Percentiles rank a stretch among this genome's conserved stretches.
Evolutionary conservation across 805 yeast genomes (phyloP).

Genomic region (Teunomyces pallodes): DNA sequence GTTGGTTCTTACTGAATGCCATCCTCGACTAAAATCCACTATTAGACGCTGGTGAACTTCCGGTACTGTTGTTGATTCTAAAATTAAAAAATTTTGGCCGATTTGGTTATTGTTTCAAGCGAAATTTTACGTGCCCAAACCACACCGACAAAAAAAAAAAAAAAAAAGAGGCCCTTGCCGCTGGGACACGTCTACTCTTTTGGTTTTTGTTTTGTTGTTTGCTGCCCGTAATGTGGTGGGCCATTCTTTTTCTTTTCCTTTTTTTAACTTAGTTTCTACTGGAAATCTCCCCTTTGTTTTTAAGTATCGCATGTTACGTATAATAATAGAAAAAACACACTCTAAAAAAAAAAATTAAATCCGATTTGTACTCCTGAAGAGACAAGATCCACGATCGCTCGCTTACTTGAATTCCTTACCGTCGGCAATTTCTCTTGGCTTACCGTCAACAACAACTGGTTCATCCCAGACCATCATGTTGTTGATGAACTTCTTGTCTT

Average conservation of each 20-base stretch:
- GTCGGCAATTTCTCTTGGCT: constrained; percentile 83
- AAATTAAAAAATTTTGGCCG: not conserved
- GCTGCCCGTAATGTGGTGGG: too few relatives aligned
- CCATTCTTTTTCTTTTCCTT: too few relatives aligned
- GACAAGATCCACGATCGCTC: not conserved
- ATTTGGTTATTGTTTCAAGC: not conserved
- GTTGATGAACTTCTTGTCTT: constrained; percentile 74
- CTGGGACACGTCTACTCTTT: not conserved
- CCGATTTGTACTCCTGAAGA: not conserved
- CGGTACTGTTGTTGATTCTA: not conserved
- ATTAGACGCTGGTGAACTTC: not conserved
- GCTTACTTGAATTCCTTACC: constrained; percentile 94
- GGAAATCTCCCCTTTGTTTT: too few relatives aligned
- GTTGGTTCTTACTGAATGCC: constrained; percentile 24
- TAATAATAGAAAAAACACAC: not conserved
- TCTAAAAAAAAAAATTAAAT: not conserved
- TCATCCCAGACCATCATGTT: constrained; percentile 99
- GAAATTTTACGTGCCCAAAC: not conserved
- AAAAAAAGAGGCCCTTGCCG: not conserved
- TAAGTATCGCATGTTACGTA: too few relatives aligned
- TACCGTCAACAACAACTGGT: constrained; percentile 81
- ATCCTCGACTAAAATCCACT: constrained; percentile 5
- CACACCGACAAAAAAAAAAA: not conserved
- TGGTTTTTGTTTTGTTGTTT: not conserved
- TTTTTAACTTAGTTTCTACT: too few relatives aligned